Percentiles rank a stretch among this genome's conserved stretches.
Evolutionary conservation across 352 stramenopile genomes (phyloP).

Genomic region (Globisporangium nagaii): DNA sequence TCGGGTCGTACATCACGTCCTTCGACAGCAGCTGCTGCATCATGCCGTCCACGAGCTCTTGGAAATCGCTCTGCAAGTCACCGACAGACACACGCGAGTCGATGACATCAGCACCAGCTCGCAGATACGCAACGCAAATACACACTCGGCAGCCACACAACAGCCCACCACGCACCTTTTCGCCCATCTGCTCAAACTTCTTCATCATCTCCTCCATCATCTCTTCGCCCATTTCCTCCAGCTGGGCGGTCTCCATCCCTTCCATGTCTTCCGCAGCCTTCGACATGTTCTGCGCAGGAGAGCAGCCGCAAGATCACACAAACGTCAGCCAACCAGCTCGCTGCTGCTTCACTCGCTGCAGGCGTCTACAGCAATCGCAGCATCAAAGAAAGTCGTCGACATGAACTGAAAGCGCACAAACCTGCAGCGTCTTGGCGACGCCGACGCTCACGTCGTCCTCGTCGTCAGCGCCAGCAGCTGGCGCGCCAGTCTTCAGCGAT

Average conservation of each 20-base stretch:
- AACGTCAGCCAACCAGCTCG: no score
- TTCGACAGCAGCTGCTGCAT: constrained; percentile 97
- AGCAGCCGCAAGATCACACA: neutral
- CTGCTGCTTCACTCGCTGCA: no score
- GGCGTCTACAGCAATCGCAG: no score
- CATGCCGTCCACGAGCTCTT: constrained; percentile 96
- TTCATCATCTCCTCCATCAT: constrained; percentile 97
- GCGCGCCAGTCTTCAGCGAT: constrained; percentile 28
- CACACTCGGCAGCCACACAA: neutral
- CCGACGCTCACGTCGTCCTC: constrained; percentile 75
- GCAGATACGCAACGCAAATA: neutral
- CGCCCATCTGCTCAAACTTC: constrained; percentile 93
- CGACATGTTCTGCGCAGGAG: constrained; percentile 71
- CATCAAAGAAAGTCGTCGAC: no score
- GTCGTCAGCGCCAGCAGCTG: constrained; percentile 18
- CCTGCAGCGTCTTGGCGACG: constrained; percentile 83
- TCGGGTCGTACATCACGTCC: constrained; percentile 99
- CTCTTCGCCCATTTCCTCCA: constrained; percentile 90
- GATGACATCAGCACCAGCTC: no score
- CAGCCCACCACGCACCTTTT: constrained; percentile 81
- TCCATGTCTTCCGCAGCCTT: constrained; percentile 86
- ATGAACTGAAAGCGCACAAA: no score
- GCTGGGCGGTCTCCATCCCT: constrained; percentile 66
- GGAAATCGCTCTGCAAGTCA: constrained; percentile 70
- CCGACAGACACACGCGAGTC: neutral